A percentile compares a stretch with the other conserved stretches of the same genome.
Evolutionary conservation across 2,329 filamentous ascomycete species (phyloP).

Genomic region (Drechmeria coniospora): DNA sequence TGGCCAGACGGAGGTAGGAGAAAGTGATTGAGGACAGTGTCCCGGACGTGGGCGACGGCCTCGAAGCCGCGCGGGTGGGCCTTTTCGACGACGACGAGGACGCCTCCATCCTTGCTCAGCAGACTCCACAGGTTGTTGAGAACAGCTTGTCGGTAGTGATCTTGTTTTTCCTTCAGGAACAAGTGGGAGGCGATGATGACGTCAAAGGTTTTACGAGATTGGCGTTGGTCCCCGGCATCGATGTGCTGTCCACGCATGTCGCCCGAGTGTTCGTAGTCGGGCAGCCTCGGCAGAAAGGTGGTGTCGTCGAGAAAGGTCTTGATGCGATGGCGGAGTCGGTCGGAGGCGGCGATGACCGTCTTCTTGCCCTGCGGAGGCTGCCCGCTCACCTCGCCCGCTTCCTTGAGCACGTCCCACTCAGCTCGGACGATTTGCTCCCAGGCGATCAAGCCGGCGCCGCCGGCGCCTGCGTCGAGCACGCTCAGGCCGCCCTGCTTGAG

Average conservation of each 20-base stretch:
- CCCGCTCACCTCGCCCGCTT: conserved; percentile 26
- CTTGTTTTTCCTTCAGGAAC: conserved; percentile 60
- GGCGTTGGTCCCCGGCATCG: conserved; percentile 38
- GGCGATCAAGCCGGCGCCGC: conserved; percentile 56
- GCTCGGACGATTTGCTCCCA: conserved; percentile 66
- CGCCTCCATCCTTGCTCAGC: conserved; percentile 67
- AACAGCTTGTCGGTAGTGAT: conserved; percentile 60
- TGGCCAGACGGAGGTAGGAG: conserved; percentile 38
- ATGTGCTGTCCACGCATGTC: conserved; percentile 42
- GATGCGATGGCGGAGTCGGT: conserved; percentile 57
- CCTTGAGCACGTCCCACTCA: conserved; percentile 60
- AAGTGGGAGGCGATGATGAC: conserved; percentile 80
- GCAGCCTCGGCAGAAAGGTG: conserved; percentile 81
- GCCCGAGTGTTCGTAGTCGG: conserved; percentile 60
- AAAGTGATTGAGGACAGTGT: conserved; percentile 61
- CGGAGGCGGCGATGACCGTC: conserved; percentile 65
- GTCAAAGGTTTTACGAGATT: conserved; percentile 66
- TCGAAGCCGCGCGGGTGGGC: conserved; percentile 86
- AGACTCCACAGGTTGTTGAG: conserved; percentile 84
- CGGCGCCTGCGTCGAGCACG: conserved; percentile 60
- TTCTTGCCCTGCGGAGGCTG: conserved; percentile 50
- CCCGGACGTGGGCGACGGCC: conserved; percentile 69
- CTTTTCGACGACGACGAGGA: conserved; percentile 81
- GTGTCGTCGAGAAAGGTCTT: conserved; percentile 73
- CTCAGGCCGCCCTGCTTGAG: conserved; percentile 41